Evolutionary conservation across 768 basidiomycete species (phyloP), one percentile per base, ranked within the genome.

Genomic region (Phanerochaete sordida): DNA sequence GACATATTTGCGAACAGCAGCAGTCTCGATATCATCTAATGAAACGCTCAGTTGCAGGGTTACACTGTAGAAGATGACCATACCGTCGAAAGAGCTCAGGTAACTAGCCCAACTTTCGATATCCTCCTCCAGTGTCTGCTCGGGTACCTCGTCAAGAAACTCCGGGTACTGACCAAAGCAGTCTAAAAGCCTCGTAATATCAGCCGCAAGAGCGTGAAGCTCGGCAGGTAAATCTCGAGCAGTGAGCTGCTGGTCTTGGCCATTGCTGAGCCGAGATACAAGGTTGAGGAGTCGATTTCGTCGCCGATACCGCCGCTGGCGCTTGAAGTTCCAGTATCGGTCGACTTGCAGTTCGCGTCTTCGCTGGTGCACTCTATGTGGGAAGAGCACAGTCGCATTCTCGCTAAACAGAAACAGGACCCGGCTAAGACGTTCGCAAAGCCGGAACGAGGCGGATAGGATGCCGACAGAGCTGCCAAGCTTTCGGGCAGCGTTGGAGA

Each of bases 401-500:
- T 86, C 82, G 45, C 80, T 83, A 69, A 87, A 88, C 8, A 90
- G 77, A 68, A 81, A 84, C 11, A 86, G 76, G 13, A 90, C 76
- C 63, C 84, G 84, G 7, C 83, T 80, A 21, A 89, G 74, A 8
- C 86, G 79, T 63, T 84, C 82, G 8, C 88, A 83, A 35, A 90
- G 80, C 64, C 84, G 81, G 69, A 81, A 87, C 0, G 85, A 80
- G 19, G 86, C 87, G 19, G 87, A 86, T 3, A 89, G 77, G 54
- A 90, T 86, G 8, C 85, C 86, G 21, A 88, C 85, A 11, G 86
- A 88, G 53, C 85, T 87, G 24, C 88, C 88, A 0, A 90, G 78
- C 66, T 88, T 88, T 44, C 87, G 82, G 23, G 86, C 80, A 13
- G 86, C 86, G 65, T 88, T 87, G 49, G 84, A 82, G 67, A 89